phyloP scores from a whole-genome alignment of 352 stramenopile species.

The Phytophthora cactorum region DNA sequence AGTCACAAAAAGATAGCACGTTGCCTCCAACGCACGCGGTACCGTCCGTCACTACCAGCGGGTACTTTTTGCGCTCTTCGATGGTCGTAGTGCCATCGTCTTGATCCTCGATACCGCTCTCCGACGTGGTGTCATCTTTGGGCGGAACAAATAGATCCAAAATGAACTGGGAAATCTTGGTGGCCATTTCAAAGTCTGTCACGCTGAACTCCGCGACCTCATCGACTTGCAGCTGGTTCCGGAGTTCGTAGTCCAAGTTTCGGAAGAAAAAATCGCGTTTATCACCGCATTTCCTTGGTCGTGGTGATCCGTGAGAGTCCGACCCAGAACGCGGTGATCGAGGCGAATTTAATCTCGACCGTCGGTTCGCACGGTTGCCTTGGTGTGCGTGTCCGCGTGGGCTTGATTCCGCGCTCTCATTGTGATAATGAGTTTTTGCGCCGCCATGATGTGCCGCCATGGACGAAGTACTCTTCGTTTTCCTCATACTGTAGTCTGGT shows the following conservation, averaged over 20 bases:
- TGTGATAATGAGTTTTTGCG: constrained; percentile 21
- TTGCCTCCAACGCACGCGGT: constrained; percentile 87
- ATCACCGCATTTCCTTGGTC: constrained; percentile 66
- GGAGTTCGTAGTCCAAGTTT: constrained; percentile 71
- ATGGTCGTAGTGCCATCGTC: constrained; percentile 15
- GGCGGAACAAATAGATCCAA: constrained; percentile 45
- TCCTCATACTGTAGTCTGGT: constrained; percentile 20
- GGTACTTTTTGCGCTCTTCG: constrained; percentile 39
- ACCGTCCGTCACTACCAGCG: constrained; percentile 69
- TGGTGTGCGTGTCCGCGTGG: constrained; percentile 23
- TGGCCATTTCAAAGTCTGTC: constrained; percentile 82
- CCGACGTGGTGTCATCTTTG: constrained; percentile 16
- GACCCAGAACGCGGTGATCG: constrained; percentile 28
- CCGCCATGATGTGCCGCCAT: constrained; percentile 16
- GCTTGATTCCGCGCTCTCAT: constrained; percentile 32
- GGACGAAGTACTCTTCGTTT: constrained; percentile 26
- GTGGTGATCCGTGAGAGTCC: constrained; percentile 30
- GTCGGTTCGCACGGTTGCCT: constrained; percentile 17
- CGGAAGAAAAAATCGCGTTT: constrained; percentile 89
- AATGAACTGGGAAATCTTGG: constrained; percentile 74
- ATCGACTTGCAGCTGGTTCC: constrained; percentile 75
- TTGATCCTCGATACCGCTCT: constrained; percentile 20
- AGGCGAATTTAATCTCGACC: constrained; percentile 32
- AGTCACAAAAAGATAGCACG: constrained; percentile 81
- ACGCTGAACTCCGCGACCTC: constrained; percentile 82